Evolutionary conservation across 2,329 filamentous ascomycete genomes (phyloP), one percentile per base, ranked within the genome.

Genomic region (Penicillium sp.): DNA sequence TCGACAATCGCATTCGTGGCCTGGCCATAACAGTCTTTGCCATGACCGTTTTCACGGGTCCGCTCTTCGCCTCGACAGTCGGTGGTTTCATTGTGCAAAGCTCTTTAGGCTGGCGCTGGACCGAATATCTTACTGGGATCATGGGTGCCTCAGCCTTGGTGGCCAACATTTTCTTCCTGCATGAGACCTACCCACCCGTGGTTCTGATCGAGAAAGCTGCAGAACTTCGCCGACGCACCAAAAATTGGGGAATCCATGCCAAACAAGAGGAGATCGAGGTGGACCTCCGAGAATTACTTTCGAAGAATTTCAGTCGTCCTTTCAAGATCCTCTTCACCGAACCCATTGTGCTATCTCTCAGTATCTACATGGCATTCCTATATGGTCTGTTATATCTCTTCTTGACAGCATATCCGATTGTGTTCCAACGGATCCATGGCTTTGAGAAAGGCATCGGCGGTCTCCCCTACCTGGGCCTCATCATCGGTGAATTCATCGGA

Each of bases 381-480:
- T 65, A 69, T 54, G 68, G 66, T 40, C 45, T 61, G 11, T 47
- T 66, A 45, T 64, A 69, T 3, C 40, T 60, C 3, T 64, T 68
- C 31, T 42, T 70, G n/a, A 65, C 58, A 0, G 64, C 64, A 13
- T 70, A 65, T 39, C 67, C 63, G 0, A 58, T 65, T 24, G 62
- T 68, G 4, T 70, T 66, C 42, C 59, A 68, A 41, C 46, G 58
- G 77, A 39, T 54, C 16, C 51, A 47, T 14, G 49, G 51, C 55
- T 85, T 91, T 71, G 79, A 69, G 22, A 62, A 76, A 3, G 89
- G 89, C 42, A 69, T 86, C n/a, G 79, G 82, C 2, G 89, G 89
- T 1, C 76, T 95, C 3, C 82, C 87, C 3, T 95, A 89, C 68
- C 86, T 95, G 58, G 89, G 89, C 43, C 86, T 95, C 80, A 80